Percentiles rank a stretch among this genome's conserved stretches.
Evolutionary conservation across 129 eudicot species (phyloP).

Genomic region (Pittosporum tobira): DNA sequence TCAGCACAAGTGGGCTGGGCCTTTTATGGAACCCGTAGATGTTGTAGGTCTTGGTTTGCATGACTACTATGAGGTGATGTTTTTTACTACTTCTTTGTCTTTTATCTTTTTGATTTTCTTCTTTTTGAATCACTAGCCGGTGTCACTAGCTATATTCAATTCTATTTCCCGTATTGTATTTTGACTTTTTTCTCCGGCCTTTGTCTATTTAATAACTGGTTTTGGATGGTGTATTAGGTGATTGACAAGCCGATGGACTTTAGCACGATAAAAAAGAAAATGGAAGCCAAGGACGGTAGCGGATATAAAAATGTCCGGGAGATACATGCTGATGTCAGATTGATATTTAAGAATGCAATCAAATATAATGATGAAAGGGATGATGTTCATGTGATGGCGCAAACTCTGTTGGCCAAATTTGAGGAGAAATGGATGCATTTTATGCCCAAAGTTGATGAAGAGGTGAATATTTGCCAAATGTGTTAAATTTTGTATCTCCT

Average conservation of each 20-base stretch:
- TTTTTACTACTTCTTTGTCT: not conserved
- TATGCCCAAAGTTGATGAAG: conserved; percentile 91
- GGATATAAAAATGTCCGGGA: conserved; percentile 81
- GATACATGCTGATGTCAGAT: conserved; percentile 79
- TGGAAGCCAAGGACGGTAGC: conserved; percentile 77
- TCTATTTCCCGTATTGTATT: not conserved
- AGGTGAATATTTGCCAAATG: conserved; percentile 50
- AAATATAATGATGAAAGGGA: conserved; percentile 72
- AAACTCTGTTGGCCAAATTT: conserved; percentile 65
- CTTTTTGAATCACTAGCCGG: not conserved
- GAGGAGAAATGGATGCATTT: conserved; percentile 93
- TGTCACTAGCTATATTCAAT: not conserved
- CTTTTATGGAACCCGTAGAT: conserved; percentile 83
- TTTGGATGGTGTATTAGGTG: conserved; percentile 36
- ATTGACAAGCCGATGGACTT: conserved; percentile 90
- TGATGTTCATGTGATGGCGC: conserved; percentile 88
- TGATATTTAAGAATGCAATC: conserved; percentile 83
- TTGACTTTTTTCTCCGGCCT: not conserved
- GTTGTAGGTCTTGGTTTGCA: conserved; percentile 69
- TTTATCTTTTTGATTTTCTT: not conserved
- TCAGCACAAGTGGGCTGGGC: conserved; percentile 72
- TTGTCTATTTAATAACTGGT: conserved; percentile 1
- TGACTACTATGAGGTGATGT: conserved; percentile 67
- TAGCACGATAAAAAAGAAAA: conserved; percentile 59
- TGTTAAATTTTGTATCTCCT: too few relatives aligned